Conservation (phyloP, 768 basidiomycete genomes). For the Baorangia bicolor region DNA sequence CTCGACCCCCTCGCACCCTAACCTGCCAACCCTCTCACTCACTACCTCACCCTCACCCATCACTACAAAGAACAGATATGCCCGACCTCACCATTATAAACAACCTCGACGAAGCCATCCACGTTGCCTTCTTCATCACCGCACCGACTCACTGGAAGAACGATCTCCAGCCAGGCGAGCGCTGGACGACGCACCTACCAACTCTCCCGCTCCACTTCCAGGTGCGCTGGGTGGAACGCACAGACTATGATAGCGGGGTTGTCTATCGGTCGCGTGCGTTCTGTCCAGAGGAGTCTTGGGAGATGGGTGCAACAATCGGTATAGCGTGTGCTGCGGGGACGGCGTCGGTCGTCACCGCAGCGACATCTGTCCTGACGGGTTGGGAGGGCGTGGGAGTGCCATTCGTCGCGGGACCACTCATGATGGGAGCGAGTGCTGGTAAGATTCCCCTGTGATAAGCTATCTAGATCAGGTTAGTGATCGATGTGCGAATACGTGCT, state of each 20-base stretch:
- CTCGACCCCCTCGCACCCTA: not conserved
- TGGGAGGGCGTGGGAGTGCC: not conserved
- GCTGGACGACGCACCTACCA: no score
- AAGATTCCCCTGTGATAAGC: no score
- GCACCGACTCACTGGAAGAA: no score
- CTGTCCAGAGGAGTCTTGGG: constrained; percentile 16
- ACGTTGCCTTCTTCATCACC: constrained; percentile 19
- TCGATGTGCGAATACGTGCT: no score
- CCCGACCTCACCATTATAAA: constrained; percentile 20
- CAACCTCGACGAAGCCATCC: constrained; percentile 17
- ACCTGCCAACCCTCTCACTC: not conserved
- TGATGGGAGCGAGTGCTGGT: no score
- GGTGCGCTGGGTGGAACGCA: constrained; percentile 11
- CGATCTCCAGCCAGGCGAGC: constrained; percentile 14
- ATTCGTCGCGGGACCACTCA: constrained; percentile 10
- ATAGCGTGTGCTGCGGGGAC: constrained; percentile 18
- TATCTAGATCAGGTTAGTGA: no score
- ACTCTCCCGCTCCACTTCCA: no score
- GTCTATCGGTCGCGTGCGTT: constrained; percentile 13
- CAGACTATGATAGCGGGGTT: constrained; percentile 3
- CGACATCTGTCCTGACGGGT: not conserved
- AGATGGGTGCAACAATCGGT: constrained; percentile 18
- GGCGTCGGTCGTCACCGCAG: constrained; percentile 15
- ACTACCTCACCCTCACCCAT: not conserved
- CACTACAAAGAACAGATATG: not conserved